Evolutionary conservation across 2,329 filamentous ascomycete species (phyloP).

Genomic region (Setomelanomma holmii): DNA sequence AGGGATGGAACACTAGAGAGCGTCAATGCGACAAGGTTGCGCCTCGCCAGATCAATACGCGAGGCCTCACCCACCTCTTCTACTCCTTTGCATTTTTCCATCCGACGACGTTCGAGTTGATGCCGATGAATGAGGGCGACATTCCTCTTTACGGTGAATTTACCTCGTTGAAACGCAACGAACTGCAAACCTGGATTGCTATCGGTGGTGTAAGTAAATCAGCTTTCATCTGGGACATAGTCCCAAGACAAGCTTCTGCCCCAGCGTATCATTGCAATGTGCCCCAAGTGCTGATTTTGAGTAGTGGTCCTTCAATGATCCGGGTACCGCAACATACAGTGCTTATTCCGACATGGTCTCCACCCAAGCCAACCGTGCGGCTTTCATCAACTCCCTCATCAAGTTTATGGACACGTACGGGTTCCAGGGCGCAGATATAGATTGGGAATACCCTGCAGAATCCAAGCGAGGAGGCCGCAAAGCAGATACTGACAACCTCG

Average conservation of each 20-base stretch:
- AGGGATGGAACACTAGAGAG: constrained; percentile 11
- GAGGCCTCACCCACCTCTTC: constrained; percentile 44
- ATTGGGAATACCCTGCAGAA: constrained; percentile 52
- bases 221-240: no score
- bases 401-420: constrained; percentile 52
- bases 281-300: background rate
- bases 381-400: constrained; percentile 48
- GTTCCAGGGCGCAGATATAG: constrained; percentile 56
- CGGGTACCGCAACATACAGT: constrained; percentile 30
- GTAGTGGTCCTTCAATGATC: constrained; percentile 51
- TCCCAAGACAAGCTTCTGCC: no score
- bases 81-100: constrained; percentile 37
- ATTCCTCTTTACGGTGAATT: constrained; percentile 35
- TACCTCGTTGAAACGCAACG: constrained; percentile 41
- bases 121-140: constrained; percentile 22
- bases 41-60: constrained; percentile 39
- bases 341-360: constrained; percentile 40
- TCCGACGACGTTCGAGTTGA: constrained; percentile 30
- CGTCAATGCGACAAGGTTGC: constrained; percentile 5
- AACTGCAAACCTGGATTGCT: constrained; percentile 49
- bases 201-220: constrained; percentile 48
- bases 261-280: no score
- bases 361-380: constrained; percentile 23
- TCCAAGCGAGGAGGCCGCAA: constrained; percentile 46
- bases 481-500: constrained; percentile 42